phyloP scores from a whole-genome alignment of 768 basidiomycete genomes.

The Termitomyces sp. region DNA sequence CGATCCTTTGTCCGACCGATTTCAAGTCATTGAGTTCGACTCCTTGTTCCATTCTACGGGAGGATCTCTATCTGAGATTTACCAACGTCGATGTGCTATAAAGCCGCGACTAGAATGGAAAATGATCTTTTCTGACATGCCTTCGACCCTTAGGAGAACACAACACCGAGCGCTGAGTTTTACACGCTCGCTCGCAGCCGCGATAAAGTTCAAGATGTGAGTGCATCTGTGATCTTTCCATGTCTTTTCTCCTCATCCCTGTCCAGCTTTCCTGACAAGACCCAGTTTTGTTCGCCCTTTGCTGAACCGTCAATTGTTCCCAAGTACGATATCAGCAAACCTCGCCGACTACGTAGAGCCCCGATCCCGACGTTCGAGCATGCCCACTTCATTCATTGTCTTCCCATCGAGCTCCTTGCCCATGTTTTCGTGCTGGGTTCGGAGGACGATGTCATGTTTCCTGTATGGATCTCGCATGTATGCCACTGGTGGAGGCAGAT shows the following conservation, averaged over 20 bases:
- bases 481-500: conserved; percentile 63
- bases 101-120: conserved; percentile 9
- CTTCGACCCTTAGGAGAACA: conserved; percentile 38
- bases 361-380: conserved; percentile 17
- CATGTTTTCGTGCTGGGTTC: conserved; percentile 62
- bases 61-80: conserved; percentile 8
- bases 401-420: conserved; percentile 63
- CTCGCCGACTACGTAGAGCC: conserved; percentile 31
- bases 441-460: conserved; percentile 51
- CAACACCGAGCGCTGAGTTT: conserved; percentile 44
- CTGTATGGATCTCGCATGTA: conserved; percentile 64
- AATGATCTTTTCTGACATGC: conserved; percentile 12
- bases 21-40: conserved; percentile 12
- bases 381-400: conserved; percentile 48
- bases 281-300: conserved; percentile 11
- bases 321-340: conserved; percentile 28
- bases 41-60: conserved; percentile 11
- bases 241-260: not conserved
- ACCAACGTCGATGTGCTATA: conserved; percentile 13
- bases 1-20: conserved; percentile 17
- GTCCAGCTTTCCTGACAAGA: conserved; percentile 14
- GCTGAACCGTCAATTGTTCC: conserved; percentile 6
- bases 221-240: conserved; percentile 4
- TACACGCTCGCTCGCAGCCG: conserved; percentile 47
- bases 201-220: conserved; percentile 37